Conservation (phyloP, 2,329 filamentous ascomycete species). For the Pyrenochaeta sp. region DNA sequence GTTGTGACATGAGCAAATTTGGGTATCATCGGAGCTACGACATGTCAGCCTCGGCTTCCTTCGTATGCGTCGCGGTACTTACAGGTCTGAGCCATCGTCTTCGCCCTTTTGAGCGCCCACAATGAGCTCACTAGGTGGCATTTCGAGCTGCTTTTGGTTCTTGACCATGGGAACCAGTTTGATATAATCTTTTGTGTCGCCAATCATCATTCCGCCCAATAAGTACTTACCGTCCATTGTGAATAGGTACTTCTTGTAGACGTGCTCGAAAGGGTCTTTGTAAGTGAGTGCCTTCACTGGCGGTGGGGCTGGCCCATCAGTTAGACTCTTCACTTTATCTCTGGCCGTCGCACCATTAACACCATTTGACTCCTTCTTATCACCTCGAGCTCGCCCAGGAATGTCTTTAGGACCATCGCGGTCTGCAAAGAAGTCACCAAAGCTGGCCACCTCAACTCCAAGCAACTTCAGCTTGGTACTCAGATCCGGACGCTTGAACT, state of each 20-base stretch:
- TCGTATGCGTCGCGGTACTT: slow-evolving; percentile 29
- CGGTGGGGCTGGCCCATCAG: slow-evolving; percentile 62
- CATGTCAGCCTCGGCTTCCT: slow-evolving; percentile 20
- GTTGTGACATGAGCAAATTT: slow-evolving; percentile 93
- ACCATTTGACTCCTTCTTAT: slow-evolving; percentile 53
- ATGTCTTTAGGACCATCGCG: slow-evolving; percentile 79
- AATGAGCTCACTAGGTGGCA: slow-evolving; percentile 83
- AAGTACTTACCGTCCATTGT: slow-evolving; percentile 89
- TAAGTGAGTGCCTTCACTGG: slow-evolving; percentile 85
- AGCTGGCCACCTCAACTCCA: slow-evolving; percentile 89
- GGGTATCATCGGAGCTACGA: slow-evolving; percentile 74
- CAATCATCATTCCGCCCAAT: slow-evolving; percentile 97
- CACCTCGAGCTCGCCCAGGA: slow-evolving; percentile 64
- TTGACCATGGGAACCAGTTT: slow-evolving; percentile 89
- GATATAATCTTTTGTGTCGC: slow-evolving; percentile 88
- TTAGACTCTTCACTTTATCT: slow-evolving; percentile 60
- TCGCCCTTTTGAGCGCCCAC: slow-evolving; percentile 77
- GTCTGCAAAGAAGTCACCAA: slow-evolving; percentile 93
- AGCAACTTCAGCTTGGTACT: slow-evolving; percentile 92
- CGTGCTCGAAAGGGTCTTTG: slow-evolving; percentile 83
- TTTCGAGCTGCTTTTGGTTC: slow-evolving; percentile 78
- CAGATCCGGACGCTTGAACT: slow-evolving; percentile 82
- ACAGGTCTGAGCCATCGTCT: slow-evolving; percentile 79
- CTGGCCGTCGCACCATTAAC: slow-evolving; percentile 38
- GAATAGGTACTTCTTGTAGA: slow-evolving; percentile 95